Evolutionary conservation across 371 early-diverging fungal genomes (phyloP), one percentile per base, ranked within the genome.

Genomic region (Coemansia sp.): DNA sequence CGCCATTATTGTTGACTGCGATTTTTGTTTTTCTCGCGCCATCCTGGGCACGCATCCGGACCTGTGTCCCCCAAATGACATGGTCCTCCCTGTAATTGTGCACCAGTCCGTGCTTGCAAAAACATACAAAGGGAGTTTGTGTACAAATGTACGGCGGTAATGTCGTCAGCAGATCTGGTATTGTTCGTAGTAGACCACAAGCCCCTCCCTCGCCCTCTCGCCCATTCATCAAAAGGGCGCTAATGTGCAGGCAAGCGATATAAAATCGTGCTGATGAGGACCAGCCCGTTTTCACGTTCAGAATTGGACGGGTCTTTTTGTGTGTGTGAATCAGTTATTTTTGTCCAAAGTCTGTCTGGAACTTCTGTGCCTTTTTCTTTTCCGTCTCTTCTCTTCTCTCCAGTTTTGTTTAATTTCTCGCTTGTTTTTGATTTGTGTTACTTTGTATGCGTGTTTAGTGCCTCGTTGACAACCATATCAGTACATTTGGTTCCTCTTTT

Each of bases 151-250:
- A 39, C 11, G 58, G 58, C 40, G 39, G 61, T 28, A 12, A 50
- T 61, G 62, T 51, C 50, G 51, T 61, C 62, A 61, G 62, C 62
- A 61, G 62, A 61, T 51, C 51, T 61, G 28, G 11, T 14, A 61
- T 61, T 61, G 62, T 61, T 60, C n/a, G 37, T 37, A 30, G 51
- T 33, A 50, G 44, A 61, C 30, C 51, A 33, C 51, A 61, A 23
- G 14, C 62, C 62, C 62, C 48, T 50, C 62, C 62, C 51, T 28
- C 12, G 26, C 47, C 51, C 33, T 48, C 48, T 61, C 33, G 23
- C 23, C 51, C 28, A 30, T 30, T 30, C 9, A 47, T 20, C 20
- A 6, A 48, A 20, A 48, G 25, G 3, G 9, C 33, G 18, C 14
- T 26, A 30, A 61, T 61, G 62, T 47, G 50, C 62, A 61, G 62